Conservation (phyloP, 306 rosid species). For the Hippophae tibetana region DNA sequence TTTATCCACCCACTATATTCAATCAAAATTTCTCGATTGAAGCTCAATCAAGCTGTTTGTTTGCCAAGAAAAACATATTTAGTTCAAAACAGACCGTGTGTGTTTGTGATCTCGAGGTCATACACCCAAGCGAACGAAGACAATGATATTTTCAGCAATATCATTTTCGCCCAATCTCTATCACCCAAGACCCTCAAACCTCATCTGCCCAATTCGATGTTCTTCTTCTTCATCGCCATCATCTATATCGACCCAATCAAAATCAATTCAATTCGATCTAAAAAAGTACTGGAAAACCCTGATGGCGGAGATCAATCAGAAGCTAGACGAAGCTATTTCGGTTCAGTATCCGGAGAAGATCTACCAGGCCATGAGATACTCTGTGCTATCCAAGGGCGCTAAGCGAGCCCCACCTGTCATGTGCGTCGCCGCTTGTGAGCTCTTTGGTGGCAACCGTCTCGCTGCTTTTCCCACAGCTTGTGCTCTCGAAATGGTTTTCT, state of each 20-base stretch:
- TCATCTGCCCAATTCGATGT: slow-evolving; percentile 29
- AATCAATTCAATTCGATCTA: slow-evolving; percentile 54
- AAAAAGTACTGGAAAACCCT: slow-evolving; percentile 68
- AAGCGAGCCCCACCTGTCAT: slow-evolving; percentile 92
- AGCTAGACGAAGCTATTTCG: slow-evolving; percentile 71
- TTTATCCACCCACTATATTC: too few relatives aligned
- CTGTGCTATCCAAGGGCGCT: slow-evolving; percentile 67
- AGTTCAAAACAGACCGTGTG: too few relatives aligned
- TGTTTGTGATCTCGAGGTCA: too few relatives aligned
- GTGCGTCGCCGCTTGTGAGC: slow-evolving; percentile 88
- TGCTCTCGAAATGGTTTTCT: slow-evolving; percentile 85
- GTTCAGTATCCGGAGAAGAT: slow-evolving; percentile 61
- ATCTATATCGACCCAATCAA: slow-evolving; percentile 21
- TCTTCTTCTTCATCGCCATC: slow-evolving; percentile 35
- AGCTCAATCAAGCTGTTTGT: too few relatives aligned
- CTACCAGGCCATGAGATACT: slow-evolving; percentile 83
- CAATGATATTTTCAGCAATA: slow-evolving; percentile 41
- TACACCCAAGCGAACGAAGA: not conserved
- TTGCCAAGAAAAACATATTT: too few relatives aligned
- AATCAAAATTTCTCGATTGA: too few relatives aligned
- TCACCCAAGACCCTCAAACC: slow-evolving; percentile 24
- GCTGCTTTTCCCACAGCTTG: slow-evolving; percentile 95
- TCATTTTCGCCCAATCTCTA: slow-evolving; percentile 25
- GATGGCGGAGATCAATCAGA: slow-evolving; percentile 57
- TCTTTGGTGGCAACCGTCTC: slow-evolving; percentile 63